Evolutionary conservation across 257 asterid genomes (phyloP).

Genomic region (Primulina tabacum): DNA sequence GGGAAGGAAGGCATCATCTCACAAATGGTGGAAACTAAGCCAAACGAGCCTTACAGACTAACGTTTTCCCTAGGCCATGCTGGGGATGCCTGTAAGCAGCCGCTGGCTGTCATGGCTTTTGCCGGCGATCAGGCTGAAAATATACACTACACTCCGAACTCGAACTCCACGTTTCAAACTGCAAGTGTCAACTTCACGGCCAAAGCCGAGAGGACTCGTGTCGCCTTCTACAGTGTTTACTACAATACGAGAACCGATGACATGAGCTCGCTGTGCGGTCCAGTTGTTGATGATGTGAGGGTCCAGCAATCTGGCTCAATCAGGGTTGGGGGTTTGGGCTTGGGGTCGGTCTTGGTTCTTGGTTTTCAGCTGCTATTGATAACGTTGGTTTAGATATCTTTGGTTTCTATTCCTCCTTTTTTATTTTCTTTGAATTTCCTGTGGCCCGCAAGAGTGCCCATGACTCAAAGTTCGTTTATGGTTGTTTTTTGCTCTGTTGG

Average conservation of each 20-base stretch:
- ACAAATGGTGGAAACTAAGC: slow-evolving; percentile 85
- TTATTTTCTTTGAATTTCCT: too few species aligned
- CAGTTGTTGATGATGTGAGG: slow-evolving; percentile 86
- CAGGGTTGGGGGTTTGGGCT: slow-evolving; percentile 23
- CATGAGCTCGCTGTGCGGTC: slow-evolving; percentile 90
- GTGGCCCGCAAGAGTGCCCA: background rate
- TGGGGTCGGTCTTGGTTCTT: slow-evolving; percentile 31
- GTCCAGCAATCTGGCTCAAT: slow-evolving; percentile 50
- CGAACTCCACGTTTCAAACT: slow-evolving; percentile 54
- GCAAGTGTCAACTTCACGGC: slow-evolving; percentile 70
- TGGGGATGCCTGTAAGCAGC: slow-evolving; percentile 70
- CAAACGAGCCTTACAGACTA: slow-evolving; percentile 58
- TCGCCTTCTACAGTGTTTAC: slow-evolving; percentile 82
- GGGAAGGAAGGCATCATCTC: slow-evolving; percentile 95
- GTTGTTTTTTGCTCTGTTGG: background rate
- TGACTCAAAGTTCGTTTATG: background rate
- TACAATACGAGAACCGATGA: slow-evolving; percentile 93
- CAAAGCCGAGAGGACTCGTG: slow-evolving; percentile 75
- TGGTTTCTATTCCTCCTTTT: too few species aligned
- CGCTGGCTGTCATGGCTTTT: slow-evolving; percentile 85
- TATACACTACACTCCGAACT: slow-evolving; percentile 50
- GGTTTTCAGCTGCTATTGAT: background rate
- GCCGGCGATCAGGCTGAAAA: slow-evolving; percentile 68
- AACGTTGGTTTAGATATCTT: background rate
- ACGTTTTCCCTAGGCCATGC: slow-evolving; percentile 80